phyloP scores from a whole-genome alignment of 495 filamentous ascomycete genomes.

The Penicillium simplicissimum region DNA sequence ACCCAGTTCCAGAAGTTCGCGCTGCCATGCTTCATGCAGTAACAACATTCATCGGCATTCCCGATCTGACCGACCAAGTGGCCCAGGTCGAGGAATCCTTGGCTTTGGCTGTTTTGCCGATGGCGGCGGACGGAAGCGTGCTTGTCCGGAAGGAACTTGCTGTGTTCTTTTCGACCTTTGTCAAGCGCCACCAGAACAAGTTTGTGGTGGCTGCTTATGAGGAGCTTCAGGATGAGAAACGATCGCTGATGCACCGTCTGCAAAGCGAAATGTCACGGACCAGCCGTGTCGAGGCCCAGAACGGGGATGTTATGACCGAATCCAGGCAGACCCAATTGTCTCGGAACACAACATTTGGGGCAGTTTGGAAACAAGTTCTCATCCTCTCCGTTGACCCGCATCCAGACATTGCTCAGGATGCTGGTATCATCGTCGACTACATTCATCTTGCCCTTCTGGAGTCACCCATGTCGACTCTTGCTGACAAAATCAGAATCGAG shows the following conservation, averaged over 20 bases:
- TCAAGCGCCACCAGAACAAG: conserved; percentile 86
- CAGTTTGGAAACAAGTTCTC: conserved; percentile 91
- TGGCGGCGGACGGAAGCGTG: conserved; percentile 87
- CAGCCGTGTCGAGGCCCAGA: conserved; percentile 16
- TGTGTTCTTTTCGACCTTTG: conserved; percentile 90
- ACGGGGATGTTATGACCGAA: conserved; percentile 14
- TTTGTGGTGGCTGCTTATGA: conserved; percentile 92
- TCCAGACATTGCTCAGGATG: conserved; percentile 86
- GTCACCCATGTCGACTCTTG: conserved; percentile 69
- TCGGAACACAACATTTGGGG: conserved; percentile 83
- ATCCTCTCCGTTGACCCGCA: conserved; percentile 92
- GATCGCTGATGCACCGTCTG: conserved; percentile 55
- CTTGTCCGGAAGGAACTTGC: conserved; percentile 91
- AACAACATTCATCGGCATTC: conserved; percentile 90
- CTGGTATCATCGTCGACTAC: conserved; percentile 77
- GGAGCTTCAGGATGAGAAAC: conserved; percentile 82
- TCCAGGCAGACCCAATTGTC: conserved; percentile 54
- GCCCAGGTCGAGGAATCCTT: conserved; percentile 85
- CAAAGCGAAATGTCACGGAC: conserved; percentile 28
- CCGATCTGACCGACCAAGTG: conserved; percentile 88
- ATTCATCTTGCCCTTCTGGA: conserved; percentile 74
- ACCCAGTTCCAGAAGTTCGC: conserved; percentile 91
- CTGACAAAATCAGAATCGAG: conserved; percentile 74
- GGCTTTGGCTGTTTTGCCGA: conserved; percentile 78
- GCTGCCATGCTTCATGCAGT: conserved; percentile 91